Percentiles rank a stretch among this genome's conserved stretches.
Conservation (phyloP, 2,329 filamentous ascomycete genomes). For the Pseudogymnoascus sp. region DNA sequence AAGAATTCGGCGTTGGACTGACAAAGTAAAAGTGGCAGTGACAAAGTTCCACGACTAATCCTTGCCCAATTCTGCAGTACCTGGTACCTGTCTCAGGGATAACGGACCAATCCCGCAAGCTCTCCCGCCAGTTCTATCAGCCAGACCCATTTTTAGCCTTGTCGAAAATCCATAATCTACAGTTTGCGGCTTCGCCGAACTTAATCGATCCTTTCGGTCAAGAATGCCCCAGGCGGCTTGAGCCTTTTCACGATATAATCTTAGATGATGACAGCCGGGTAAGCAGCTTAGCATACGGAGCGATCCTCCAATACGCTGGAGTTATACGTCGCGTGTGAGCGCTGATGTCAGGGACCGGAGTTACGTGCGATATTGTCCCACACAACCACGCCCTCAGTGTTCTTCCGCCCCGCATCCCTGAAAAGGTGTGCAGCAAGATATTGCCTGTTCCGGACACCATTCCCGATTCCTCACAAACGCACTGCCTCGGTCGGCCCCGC, state of each 20-base stretch:
- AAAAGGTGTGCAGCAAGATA: background rate
- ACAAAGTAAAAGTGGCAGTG: background rate
- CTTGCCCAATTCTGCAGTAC: background rate
- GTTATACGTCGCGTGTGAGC: background rate
- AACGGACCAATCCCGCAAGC: background rate
- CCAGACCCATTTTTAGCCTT: background rate
- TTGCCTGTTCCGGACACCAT: background rate
- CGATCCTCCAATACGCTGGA: background rate
- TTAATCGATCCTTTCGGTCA: background rate
- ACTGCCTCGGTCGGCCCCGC: background rate
- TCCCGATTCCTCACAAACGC: background rate
- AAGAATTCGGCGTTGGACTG: background rate
- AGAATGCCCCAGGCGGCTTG: background rate
- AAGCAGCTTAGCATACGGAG: slow-evolving; percentile 4
- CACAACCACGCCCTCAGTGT: background rate
- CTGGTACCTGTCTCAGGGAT: background rate
- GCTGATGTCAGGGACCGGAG: background rate
- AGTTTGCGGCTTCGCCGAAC: background rate
- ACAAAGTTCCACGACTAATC: background rate
- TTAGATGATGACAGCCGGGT: background rate
- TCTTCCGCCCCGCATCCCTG: background rate
- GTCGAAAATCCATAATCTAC: background rate
- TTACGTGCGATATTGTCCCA: background rate
- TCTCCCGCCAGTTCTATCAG: background rate
- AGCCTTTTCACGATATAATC: background rate